Base-by-base conservation (phyloP, 2,329 filamentous ascomycete genomes). In the Aspergillus sp. region DNA sequence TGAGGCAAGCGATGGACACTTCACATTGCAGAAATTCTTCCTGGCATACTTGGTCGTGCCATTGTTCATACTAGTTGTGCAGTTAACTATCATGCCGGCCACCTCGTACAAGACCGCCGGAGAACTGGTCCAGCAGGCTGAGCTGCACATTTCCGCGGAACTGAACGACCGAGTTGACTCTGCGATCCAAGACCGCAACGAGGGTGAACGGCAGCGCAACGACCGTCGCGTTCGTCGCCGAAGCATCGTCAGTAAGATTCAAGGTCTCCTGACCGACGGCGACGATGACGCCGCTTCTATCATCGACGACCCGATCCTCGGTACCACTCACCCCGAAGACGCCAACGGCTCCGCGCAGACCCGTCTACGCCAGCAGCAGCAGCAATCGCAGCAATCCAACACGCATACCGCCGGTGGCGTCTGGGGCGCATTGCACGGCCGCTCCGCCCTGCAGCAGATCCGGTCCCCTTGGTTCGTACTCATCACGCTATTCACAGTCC, bases 91-190 rank as follows among this genome's bases (percentile, higher is more conserved):
- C 65, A 88, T 96, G 82, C 91, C 91, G 0, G 80, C 78, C 16
- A 86, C 88, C 63, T 92, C 89, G 1, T 95, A 95, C 80, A 93
- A 95, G 76, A 94, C 90, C 0, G 86, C 93, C 1, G 90, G 91
- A 50, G 92, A 97, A 74, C 83, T 96, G 45, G 87, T 95, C 6
- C 84, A 87, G 58, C 85, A 91, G 70, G 88, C 87, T 16, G 89
- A 92, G 65, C 77, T 78, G 16, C 75, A 72, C 52, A 76, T 74
- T 26, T 75, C 73, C 12, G 84, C 84, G 7, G 86, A 89, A 67
- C 80, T 82, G 20, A 66, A 81, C 1, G 84, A 87, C 59, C 80
- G 78, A 10, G 82, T 84, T 0, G 85, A 88, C 57, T 78, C 84
- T 12, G 81, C 83, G 0, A 79, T 85, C 14, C 75, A 76, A 2